Percentiles rank a stretch among this genome's conserved stretches.
phyloP scores from a whole-genome alignment of 768 basidiomycete genomes.

The Gymnopilus dilepis region DNA sequence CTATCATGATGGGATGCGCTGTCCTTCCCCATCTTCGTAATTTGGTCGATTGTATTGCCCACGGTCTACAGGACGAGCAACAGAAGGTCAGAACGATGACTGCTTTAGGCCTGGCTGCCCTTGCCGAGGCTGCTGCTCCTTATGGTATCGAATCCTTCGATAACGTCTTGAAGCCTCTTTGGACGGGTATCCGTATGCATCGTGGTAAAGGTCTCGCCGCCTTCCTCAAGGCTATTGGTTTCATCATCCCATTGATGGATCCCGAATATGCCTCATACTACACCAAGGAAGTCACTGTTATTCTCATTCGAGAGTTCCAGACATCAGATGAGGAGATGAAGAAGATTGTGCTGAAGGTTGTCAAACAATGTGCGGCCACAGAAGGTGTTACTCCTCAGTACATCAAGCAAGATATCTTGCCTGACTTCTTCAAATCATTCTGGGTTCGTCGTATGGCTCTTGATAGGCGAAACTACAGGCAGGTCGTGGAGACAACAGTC shows the following conservation, averaged over 20 bases:
- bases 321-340: slow-evolving; percentile 99
- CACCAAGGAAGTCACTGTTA: slow-evolving; percentile 96
- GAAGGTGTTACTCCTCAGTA: slow-evolving; percentile 97
- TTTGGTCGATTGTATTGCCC: slow-evolving; percentile 94
- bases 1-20: slow-evolving; percentile 99
- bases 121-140: slow-evolving; percentile 96
- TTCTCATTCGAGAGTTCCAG: slow-evolving; percentile 97
- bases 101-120: slow-evolving; percentile 86
- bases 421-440: slow-evolving; percentile 99
- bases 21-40: slow-evolving; percentile 97
- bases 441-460: slow-evolving; percentile 99
- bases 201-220: slow-evolving; percentile 95
- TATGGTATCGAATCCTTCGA: slow-evolving; percentile 99
- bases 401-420: slow-evolving; percentile 96
- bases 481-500: slow-evolving; percentile 98
- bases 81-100: slow-evolving; percentile 98
- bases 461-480: slow-evolving; percentile 93
- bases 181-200: slow-evolving; percentile 93
- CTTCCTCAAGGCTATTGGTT: slow-evolving; percentile 97
- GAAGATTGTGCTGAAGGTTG: slow-evolving; percentile 98
- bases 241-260: slow-evolving; percentile 99
- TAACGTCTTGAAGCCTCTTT: slow-evolving; percentile 92
- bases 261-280: slow-evolving; percentile 99
- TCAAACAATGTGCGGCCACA: slow-evolving; percentile 98
- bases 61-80: slow-evolving; percentile 92